These are phyloP conservation scores for Rhynchospora breviuscula DNA, from an alignment of 176 grass and related monocot genomes.

Conservation along the genomic window DNA sequence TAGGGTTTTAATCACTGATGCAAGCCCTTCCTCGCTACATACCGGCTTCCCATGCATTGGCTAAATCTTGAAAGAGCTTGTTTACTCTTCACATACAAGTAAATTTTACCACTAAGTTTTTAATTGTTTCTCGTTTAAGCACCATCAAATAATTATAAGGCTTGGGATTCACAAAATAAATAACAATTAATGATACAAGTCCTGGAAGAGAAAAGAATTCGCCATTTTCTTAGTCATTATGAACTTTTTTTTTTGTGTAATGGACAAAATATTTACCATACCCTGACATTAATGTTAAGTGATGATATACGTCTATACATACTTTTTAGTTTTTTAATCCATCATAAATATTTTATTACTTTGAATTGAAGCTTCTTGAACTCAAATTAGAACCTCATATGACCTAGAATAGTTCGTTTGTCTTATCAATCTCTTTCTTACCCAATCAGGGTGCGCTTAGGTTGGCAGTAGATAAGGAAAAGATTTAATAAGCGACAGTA, in stretches of 20 bases:
- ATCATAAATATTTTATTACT: neutral
- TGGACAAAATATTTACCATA: neutral
- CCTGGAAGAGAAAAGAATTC: neutral
- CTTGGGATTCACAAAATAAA: neutral
- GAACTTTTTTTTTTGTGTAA: neutral
- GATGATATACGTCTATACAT: neutral
- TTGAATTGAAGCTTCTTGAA: neutral
- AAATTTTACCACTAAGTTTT: neutral
- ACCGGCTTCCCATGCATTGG: neutral
- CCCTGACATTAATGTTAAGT: neutral
- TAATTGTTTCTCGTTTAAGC: neutral
- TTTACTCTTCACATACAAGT: neutral
- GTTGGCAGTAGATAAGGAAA: neutral
- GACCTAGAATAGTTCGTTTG: neutral
- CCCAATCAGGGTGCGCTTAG: neutral
- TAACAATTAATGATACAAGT: neutral
- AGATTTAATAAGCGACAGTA: neutral
- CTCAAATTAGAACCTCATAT: neutral
- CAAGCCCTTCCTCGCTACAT: neutral
- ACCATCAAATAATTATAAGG: neutral
- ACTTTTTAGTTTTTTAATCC: neutral
- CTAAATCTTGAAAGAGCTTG: neutral
- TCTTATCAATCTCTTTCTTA: neutral
- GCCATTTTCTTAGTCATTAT: neutral
- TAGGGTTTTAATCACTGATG: neutral